phyloP scores from a whole-genome alignment of 805 yeast genomes.

The Dipodascus geniculatus region DNA sequence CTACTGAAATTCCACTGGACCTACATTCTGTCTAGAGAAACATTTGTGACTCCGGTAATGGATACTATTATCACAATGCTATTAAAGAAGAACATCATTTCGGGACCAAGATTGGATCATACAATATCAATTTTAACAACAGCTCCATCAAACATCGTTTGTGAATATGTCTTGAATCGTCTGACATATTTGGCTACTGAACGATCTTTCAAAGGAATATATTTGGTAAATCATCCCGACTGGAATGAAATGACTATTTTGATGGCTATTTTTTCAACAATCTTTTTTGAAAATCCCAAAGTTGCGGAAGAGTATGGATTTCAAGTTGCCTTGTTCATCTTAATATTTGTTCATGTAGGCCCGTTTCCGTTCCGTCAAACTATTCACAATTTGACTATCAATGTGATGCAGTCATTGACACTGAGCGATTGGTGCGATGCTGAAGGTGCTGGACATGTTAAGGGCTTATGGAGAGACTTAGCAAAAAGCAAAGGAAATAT shows the following conservation, averaged over 20 bases:
- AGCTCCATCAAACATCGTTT: constrained; percentile 60
- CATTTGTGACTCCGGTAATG: constrained; percentile 35
- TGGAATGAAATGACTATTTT: constrained; percentile 67
- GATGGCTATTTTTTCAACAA: constrained; percentile 47
- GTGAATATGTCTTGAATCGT: constrained; percentile 51
- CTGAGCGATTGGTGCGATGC: constrained; percentile 38
- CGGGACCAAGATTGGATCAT: constrained; percentile 45
- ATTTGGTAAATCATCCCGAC: constrained; percentile 40
- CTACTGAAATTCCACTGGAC: constrained; percentile 59
- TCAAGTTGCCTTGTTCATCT: constrained; percentile 56
- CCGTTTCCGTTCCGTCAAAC: constrained; percentile 45
- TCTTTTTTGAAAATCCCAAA: constrained; percentile 52
- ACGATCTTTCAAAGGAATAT: constrained; percentile 28
- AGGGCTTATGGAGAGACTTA: constrained; percentile 26
- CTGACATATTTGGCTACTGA: constrained; percentile 29
- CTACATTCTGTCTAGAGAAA: background rate
- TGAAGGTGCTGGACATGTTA: constrained; percentile 31
- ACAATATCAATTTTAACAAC: constrained; percentile 50
- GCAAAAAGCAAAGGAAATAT: constrained; percentile 15
- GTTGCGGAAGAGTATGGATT: constrained; percentile 33
- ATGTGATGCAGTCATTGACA: constrained; percentile 54
- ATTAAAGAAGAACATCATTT: constrained; percentile 63
- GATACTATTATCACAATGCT: constrained; percentile 48
- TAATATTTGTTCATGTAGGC: constrained; percentile 43
- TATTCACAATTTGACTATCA: constrained; percentile 49